Percentiles rank a stretch among this genome's conserved stretches.
Conservation (phyloP, 2,329 filamentous ascomycete species). For the Dactylellina cionopaga region DNA sequence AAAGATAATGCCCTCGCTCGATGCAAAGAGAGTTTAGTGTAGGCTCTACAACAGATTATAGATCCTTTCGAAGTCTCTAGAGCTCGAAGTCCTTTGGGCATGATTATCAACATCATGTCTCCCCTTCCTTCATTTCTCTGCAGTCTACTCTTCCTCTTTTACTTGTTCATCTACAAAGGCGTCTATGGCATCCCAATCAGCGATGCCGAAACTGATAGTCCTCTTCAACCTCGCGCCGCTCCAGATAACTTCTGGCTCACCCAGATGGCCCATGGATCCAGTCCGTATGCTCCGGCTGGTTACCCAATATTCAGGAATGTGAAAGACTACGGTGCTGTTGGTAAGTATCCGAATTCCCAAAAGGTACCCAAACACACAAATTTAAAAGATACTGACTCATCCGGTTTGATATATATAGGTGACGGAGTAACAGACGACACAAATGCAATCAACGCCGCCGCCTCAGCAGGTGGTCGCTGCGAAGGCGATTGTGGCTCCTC, state of each 20-base stretch:
- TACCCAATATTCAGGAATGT: slow-evolving; percentile 64
- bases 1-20: neutral
- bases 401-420: slow-evolving; percentile 36
- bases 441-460: slow-evolving; percentile 59
- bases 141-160: neutral
- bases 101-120: neutral
- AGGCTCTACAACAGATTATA: neutral
- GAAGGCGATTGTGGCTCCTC: slow-evolving; percentile 55
- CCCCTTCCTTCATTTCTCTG: neutral
- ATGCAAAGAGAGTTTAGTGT: neutral
- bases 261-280: slow-evolving; percentile 23
- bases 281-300: slow-evolving; percentile 13
- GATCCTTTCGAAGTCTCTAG: neutral
- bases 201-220: too few relatives aligned
- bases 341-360: slow-evolving; percentile 53
- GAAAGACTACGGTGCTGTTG: slow-evolving; percentile 62
- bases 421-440: slow-evolving; percentile 58
- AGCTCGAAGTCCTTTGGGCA: neutral
- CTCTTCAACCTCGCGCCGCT: too few relatives aligned
- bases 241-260: slow-evolving; percentile 40
- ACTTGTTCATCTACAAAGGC: too few relatives aligned
- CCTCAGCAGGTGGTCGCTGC: slow-evolving; percentile 57
- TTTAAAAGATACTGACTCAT: neutral
- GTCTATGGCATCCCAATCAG: too few relatives aligned
- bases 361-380: neutral